Percentiles rank a stretch among this genome's conserved stretches.
phyloP scores from a whole-genome alignment of 192 early-diverging fungal species.

The Coemansia sp. region DNA sequence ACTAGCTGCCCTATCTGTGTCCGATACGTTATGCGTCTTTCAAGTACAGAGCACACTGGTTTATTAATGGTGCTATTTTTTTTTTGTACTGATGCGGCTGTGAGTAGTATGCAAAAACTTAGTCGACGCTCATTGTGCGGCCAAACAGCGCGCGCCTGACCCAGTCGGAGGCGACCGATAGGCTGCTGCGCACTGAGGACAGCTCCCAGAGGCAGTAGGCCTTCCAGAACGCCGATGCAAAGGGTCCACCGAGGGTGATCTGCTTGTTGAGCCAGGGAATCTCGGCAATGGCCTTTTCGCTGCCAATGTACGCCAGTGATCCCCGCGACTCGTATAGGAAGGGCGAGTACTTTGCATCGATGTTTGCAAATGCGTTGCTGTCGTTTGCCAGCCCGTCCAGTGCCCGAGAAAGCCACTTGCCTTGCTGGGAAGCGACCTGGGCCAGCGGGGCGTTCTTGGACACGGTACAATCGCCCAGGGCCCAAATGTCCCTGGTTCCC shows the following conservation, averaged over 20 bases:
- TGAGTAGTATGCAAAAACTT: no score
- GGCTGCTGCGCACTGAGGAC: slow-evolving; percentile 77
- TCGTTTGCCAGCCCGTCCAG: slow-evolving; percentile 60
- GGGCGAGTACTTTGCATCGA: slow-evolving; percentile 33
- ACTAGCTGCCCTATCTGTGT: no score
- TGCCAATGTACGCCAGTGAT: slow-evolving; percentile 64
- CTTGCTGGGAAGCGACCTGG: slow-evolving; percentile 87
- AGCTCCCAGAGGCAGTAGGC: slow-evolving; percentile 72
- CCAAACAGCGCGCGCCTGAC: slow-evolving; percentile 82
- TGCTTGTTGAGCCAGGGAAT: slow-evolving; percentile 60
- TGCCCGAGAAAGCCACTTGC: slow-evolving; percentile 71
- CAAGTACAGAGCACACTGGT: neutral
- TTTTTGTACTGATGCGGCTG: no score
- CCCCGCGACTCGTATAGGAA: slow-evolving; percentile 64
- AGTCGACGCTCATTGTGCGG: slow-evolving; percentile 85
- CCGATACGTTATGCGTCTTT: no score
- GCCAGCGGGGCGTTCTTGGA: slow-evolving; percentile 72
- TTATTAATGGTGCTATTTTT: no score
- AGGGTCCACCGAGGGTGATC: slow-evolving; percentile 55
- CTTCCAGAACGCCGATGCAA: slow-evolving; percentile 69
- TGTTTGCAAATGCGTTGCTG: slow-evolving; percentile 2
- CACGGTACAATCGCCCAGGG: slow-evolving; percentile 84
- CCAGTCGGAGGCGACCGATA: slow-evolving; percentile 87
- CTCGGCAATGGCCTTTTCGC: slow-evolving; percentile 47
- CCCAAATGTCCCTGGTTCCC: slow-evolving; percentile 62